phyloP scores from a whole-genome alignment of 129 eudicot genomes.

The Flaveria bidentis region DNA sequence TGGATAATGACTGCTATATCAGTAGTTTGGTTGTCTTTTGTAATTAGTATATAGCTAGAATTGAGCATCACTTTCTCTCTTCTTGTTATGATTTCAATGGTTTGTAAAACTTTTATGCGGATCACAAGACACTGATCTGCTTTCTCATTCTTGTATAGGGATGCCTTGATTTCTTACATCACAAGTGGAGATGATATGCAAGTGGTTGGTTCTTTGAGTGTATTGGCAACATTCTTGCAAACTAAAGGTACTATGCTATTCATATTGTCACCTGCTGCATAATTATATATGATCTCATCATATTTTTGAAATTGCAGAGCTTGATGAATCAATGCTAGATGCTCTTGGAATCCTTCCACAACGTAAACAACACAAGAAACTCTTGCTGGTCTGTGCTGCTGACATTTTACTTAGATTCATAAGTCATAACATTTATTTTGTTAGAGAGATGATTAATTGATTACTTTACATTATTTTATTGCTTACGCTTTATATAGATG shows the following conservation, averaged over 20 bases:
- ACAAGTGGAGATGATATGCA: slow-evolving; percentile 74
- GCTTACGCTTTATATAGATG: slow-evolving; percentile 5
- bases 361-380: slow-evolving; percentile 89
- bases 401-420: slow-evolving; percentile 11
- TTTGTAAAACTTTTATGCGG: background rate
- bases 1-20: background rate
- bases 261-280: slow-evolving; percentile 16
- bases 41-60: background rate
- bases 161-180: slow-evolving; percentile 75
- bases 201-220: slow-evolving; percentile 80
- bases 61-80: background rate
- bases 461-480: slow-evolving; percentile 11
- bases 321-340: slow-evolving; percentile 93
- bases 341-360: slow-evolving; percentile 97
- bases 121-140: slow-evolving; percentile 1
- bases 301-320: slow-evolving; percentile 53
- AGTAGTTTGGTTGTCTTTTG: background rate
- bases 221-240: slow-evolving; percentile 80
- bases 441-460: background rate
- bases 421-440: background rate
- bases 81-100: background rate
- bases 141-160: slow-evolving; percentile 48
- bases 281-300: slow-evolving; percentile 13
- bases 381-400: slow-evolving; percentile 69
- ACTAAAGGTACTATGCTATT: slow-evolving; percentile 65